phyloP scores from a whole-genome alignment of 148 eudicot species.

The Mesembryanthemum crystallinum region DNA sequence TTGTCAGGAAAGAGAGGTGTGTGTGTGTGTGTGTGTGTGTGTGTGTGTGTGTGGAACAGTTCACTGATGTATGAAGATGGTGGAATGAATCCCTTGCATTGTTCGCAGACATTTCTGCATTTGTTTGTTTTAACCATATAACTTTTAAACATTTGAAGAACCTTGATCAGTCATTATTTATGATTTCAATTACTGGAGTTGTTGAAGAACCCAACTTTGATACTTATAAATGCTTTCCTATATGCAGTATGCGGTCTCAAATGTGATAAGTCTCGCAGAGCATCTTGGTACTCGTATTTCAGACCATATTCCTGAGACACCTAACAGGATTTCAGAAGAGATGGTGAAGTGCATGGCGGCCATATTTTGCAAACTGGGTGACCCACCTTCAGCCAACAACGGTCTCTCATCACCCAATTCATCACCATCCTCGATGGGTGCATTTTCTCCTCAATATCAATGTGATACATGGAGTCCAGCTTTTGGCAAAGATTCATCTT shows the following conservation, averaged over 20 bases:
- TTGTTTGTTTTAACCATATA: slow-evolving; percentile 3
- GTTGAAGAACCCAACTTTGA: background rate
- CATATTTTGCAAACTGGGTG: slow-evolving; percentile 85
- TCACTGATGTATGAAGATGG: slow-evolving; percentile 1
- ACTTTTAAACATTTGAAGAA: background rate
- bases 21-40: no score
- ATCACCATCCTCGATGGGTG: slow-evolving; percentile 71
- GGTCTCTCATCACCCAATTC: slow-evolving; percentile 85
- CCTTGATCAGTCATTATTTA: background rate
- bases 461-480: slow-evolving; percentile 82
- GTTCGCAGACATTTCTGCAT: background rate
- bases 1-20: no score
- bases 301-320: slow-evolving; percentile 79
- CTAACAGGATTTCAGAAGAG: slow-evolving; percentile 85
- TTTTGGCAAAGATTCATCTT: slow-evolving; percentile 66
- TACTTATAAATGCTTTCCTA: slow-evolving; percentile 5
- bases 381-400: slow-evolving; percentile 55
- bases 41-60: no score
- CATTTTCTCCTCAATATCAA: slow-evolving; percentile 64
- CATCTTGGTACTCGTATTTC: slow-evolving; percentile 78
- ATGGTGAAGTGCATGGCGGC: slow-evolving; percentile 90
- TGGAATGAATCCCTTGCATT: background rate
- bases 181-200: background rate
- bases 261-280: slow-evolving; percentile 76
- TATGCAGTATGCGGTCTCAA: slow-evolving; percentile 68